Evolutionary conservation across 2,329 filamentous ascomycete genomes (phyloP).

Genomic region (Pseudohalonectria lignicola): DNA sequence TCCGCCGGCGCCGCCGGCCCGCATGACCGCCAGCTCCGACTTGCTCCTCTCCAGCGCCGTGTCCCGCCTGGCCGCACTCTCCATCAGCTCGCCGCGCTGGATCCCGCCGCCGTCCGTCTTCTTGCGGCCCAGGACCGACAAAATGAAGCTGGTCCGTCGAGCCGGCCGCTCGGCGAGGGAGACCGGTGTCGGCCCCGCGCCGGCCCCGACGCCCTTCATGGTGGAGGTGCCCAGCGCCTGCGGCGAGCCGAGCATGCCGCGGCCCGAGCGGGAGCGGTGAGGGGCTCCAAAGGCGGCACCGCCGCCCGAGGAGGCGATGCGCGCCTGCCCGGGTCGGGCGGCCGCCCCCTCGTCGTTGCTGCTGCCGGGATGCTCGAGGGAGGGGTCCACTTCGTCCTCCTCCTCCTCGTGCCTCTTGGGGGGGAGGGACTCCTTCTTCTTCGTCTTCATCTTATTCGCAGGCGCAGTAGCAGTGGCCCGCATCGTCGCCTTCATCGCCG

Average conservation of each 20-base stretch:
- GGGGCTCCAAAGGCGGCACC: conserved; percentile 8
- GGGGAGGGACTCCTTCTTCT: neutral
- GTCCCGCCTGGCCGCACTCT: conserved; percentile 51
- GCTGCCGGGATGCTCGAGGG: conserved; percentile 50
- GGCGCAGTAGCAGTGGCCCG: conserved; percentile 10
- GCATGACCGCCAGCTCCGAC: conserved; percentile 38
- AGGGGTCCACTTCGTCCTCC: no score
- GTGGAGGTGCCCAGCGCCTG: conserved; percentile 5
- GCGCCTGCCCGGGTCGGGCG: neutral
- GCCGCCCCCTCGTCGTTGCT: conserved; percentile 32
- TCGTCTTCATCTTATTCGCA: conserved; percentile 21
- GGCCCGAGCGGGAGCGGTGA: conserved; percentile 29
- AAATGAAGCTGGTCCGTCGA: conserved; percentile 38
- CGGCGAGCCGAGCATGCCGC: conserved; percentile 19
- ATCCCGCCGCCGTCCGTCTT: conserved; percentile 33
- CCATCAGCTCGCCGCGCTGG: conserved; percentile 36
- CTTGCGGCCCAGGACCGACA: conserved; percentile 51
- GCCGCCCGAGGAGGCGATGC: neutral
- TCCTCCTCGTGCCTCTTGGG: conserved; percentile 13
- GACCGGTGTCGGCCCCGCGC: neutral
- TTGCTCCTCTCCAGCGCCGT: conserved; percentile 48
- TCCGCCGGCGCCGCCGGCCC: conserved; percentile 20
- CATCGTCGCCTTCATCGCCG: conserved; percentile 18
- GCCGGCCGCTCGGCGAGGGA: neutral
- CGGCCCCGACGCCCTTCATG: conserved; percentile 1